phyloP scores from a whole-genome alignment of 2,329 filamentous ascomycete species.

The Ceratocystis destructans region DNA sequence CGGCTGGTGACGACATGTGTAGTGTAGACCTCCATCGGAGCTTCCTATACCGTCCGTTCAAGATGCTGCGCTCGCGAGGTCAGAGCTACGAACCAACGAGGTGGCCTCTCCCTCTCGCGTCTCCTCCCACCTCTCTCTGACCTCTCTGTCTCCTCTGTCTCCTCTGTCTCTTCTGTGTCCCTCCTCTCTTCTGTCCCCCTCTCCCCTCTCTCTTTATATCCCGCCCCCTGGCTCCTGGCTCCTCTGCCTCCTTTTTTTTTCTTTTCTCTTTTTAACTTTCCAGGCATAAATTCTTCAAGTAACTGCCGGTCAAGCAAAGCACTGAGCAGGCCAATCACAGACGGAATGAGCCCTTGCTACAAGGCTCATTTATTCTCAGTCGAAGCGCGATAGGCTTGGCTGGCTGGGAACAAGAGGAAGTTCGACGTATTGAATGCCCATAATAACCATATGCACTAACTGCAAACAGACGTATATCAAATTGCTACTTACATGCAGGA shows the following conservation, averaged over 20 bases:
- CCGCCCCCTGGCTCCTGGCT: background rate
- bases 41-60: background rate
- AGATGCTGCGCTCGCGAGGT: background rate
- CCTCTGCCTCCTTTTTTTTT: background rate
- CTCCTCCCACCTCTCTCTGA: background rate
- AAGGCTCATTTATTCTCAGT: background rate
- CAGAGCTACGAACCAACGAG: too few relatives aligned
- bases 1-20: background rate
- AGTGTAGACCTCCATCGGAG: background rate
- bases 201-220: background rate
- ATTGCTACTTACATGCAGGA: background rate
- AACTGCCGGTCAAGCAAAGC: background rate
- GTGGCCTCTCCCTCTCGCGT: background rate
- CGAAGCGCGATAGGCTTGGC: background rate
- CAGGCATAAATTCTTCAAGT: background rate
- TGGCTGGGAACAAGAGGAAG: background rate
- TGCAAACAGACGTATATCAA: background rate
- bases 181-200: too few relatives aligned
- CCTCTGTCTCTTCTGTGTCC: background rate
- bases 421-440: background rate
- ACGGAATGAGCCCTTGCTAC: background rate
- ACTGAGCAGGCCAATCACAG: background rate
- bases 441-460: background rate
- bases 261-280: background rate
- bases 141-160: too few relatives aligned